Percentiles rank a stretch among this genome's conserved stretches.
phyloP scores from a whole-genome alignment of 345 rosid genomes.

The Rhodamnia rubescens region DNA sequence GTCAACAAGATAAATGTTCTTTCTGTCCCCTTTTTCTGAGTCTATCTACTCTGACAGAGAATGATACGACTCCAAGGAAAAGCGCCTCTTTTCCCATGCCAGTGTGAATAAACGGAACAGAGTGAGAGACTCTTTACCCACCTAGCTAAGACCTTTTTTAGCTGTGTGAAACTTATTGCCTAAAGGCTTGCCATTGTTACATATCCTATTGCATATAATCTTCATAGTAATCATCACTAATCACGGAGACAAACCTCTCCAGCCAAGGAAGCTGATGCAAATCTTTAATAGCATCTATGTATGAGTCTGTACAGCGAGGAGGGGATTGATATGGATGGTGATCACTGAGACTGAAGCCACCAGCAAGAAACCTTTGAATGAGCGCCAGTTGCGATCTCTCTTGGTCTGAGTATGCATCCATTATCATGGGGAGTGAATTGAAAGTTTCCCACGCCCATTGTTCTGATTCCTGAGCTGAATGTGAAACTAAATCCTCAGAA shows the following conservation, averaged over 20 bases:
- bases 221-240: constrained; percentile 86
- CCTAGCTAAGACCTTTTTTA: neutral
- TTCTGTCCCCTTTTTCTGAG: neutral
- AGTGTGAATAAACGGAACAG: neutral
- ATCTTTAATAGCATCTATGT: constrained; percentile 88
- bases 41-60: neutral
- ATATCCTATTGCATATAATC: constrained; percentile 52
- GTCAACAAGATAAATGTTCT: neutral
- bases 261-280: constrained; percentile 98
- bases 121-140: neutral
- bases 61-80: neutral
- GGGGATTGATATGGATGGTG: constrained; percentile 85
- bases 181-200: neutral
- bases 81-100: neutral
- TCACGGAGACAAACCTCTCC: constrained; percentile 92
- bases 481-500: constrained; percentile 40
- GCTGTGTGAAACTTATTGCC: neutral
- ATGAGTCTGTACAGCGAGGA: constrained; percentile 79
- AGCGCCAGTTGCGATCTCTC: constrained; percentile 88
- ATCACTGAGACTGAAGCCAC: constrained; percentile 85
- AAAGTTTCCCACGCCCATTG: constrained; percentile 97
- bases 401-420: constrained; percentile 92
- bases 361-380: constrained; percentile 89
- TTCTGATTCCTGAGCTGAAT: constrained; percentile 72
- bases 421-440: constrained; percentile 68